Conservation (phyloP, 192 early-diverging fungal species). For the Coemansia asiatica region DNA sequence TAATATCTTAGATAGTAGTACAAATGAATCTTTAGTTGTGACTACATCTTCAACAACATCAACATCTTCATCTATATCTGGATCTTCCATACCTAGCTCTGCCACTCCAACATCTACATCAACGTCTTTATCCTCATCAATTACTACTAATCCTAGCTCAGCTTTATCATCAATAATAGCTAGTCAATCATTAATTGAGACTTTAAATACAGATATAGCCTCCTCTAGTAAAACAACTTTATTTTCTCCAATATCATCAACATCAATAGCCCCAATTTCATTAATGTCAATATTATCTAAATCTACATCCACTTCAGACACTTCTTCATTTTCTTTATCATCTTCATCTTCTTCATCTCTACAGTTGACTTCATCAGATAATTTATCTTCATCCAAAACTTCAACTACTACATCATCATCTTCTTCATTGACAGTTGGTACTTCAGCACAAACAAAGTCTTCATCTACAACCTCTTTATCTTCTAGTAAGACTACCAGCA, state of each 20-base stretch:
- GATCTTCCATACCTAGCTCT: too few relatives aligned
- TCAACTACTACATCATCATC: constrained; percentile 1
- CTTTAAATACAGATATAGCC: background rate
- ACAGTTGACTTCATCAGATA: too few relatives aligned
- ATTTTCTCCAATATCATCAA: too few relatives aligned
- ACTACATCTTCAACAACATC: too few relatives aligned
- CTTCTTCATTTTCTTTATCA: background rate
- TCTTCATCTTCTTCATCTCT: too few relatives aligned
- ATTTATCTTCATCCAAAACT: background rate
- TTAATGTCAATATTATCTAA: background rate
- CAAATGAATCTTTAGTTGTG: too few relatives aligned
- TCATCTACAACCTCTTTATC: background rate
- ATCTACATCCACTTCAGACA: background rate
- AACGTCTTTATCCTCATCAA: background rate
- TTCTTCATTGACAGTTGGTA: too few relatives aligned
- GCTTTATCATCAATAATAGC: background rate
- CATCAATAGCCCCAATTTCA: background rate
- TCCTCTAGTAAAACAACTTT: background rate
- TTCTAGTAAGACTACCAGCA: background rate
- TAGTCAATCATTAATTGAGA: background rate
- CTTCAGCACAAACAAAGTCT: background rate
- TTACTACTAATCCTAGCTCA: background rate
- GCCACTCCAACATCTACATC: background rate
- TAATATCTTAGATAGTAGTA: too few relatives aligned
- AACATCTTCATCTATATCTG: too few relatives aligned